A percentile compares a stretch with the other conserved stretches of the same genome.
phyloP scores from a whole-genome alignment of 2,329 filamentous ascomycete species.

The Remersonia thermophila region DNA sequence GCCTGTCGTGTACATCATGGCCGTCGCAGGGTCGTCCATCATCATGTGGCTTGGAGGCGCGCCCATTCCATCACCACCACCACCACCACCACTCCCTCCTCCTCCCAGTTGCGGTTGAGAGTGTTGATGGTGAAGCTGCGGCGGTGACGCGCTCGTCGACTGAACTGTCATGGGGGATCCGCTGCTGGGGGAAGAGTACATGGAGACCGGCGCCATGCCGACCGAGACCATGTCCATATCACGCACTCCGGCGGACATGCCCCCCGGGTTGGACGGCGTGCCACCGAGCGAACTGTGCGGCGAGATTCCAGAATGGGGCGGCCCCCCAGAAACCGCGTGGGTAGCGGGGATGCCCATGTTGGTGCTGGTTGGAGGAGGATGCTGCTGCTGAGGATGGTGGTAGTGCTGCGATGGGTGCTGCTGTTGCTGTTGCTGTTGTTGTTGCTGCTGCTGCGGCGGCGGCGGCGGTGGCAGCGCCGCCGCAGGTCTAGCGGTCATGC shows the following conservation, averaged over 20 bases:
- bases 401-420: conserved; percentile 1
- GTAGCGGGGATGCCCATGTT: neutral
- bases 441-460: neutral
- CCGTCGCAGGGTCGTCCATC: neutral
- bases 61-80: neutral
- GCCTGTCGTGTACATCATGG: neutral
- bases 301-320: neutral
- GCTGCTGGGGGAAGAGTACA: neutral
- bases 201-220: conserved; percentile 9
- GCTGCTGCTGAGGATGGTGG: neutral
- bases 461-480: neutral
- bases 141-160: neutral
- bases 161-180: neutral
- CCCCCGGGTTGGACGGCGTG: neutral
- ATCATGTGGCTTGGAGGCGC: too few relatives aligned
- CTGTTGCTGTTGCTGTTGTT: neutral
- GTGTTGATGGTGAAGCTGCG: neutral
- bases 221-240: neutral
- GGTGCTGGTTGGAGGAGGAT: neutral
- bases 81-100: conserved; percentile 9
- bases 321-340: neutral
- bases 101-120: neutral
- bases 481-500: conserved; percentile 14
- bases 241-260: neutral
- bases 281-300: neutral